A percentile compares a stretch with the other conserved stretches of the same genome.
Evolutionary conservation across 1,139 yeast genomes (phyloP).

Genomic region (Suhomyces ambrosiae): DNA sequence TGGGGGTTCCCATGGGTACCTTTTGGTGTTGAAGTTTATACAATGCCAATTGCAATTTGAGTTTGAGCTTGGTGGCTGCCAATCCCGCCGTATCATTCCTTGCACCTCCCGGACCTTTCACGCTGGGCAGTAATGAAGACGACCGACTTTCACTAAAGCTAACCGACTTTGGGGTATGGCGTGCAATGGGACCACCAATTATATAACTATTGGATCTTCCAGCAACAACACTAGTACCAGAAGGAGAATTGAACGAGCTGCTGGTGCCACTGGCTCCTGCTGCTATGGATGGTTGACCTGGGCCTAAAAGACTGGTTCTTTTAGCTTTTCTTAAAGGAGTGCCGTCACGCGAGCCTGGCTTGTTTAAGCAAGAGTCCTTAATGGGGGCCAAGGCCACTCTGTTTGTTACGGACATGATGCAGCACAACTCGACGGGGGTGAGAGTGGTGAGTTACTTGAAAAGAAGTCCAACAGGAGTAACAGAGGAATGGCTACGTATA

Average conservation of each 20-base stretch:
- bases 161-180: constrained; percentile 19
- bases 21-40: constrained; percentile 55
- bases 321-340: constrained; percentile 17
- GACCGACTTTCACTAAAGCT: constrained; percentile 28
- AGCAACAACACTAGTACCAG: constrained; percentile 4
- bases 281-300: too few species aligned
- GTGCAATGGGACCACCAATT: constrained; percentile 8
- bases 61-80: constrained; percentile 66
- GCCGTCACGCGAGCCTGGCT: constrained; percentile 17
- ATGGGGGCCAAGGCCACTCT: constrained; percentile 44
- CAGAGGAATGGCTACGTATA: too few species aligned
- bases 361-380: constrained; percentile 33
- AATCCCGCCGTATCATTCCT: constrained; percentile 21
- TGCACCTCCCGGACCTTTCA: constrained; percentile 8
- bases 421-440: neutral
- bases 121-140: constrained; percentile 7
- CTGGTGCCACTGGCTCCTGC: too few species aligned
- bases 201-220: constrained; percentile 7
- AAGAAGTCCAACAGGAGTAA: too few species aligned
- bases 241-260: constrained; percentile 6
- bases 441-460: neutral
- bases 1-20: neutral
- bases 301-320: constrained; percentile 10
- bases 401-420: constrained; percentile 20
- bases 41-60: constrained; percentile 75